Percentiles rank a stretch among this genome's conserved stretches.
Evolutionary conservation across 805 yeast genomes (phyloP).

Genomic region (Ogataea polymorpha): DNA sequence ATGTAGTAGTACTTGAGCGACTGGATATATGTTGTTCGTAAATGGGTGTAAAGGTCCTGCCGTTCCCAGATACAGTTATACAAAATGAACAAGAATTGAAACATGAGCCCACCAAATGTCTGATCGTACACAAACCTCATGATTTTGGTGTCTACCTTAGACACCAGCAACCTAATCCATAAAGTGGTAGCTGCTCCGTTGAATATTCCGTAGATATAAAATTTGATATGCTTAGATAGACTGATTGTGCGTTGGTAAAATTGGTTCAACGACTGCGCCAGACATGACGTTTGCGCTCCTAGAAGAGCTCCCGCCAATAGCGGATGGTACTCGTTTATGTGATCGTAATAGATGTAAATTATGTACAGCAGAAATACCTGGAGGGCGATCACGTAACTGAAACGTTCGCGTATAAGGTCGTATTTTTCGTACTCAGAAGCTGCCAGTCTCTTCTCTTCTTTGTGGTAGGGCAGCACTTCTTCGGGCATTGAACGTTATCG

Average conservation of each 20-base stretch:
- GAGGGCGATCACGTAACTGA: conserved; percentile 24
- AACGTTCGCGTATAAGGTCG: conserved; percentile 23
- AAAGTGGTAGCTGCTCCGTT: conserved; percentile 51
- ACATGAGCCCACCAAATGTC: conserved; percentile 49
- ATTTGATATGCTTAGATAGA: conserved; percentile 39
- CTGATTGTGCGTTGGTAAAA: conserved; percentile 23
- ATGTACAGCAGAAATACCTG: conserved; percentile 24
- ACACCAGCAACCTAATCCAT: conserved; percentile 51
- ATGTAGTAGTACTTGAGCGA: conserved; percentile 51
- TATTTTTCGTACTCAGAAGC: conserved; percentile 12
- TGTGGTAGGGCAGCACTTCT: conserved; percentile 18
- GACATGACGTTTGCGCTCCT: conserved; percentile 28
- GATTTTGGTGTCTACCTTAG: conserved; percentile 34
- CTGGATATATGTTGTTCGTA: conserved; percentile 40
- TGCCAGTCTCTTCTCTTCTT: conserved; percentile 11
- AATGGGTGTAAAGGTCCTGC: conserved; percentile 31
- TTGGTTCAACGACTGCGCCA: conserved; percentile 32
- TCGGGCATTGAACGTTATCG: conserved; percentile 8
- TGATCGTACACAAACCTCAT: conserved; percentile 52
- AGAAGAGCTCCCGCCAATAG: conserved; percentile 25
- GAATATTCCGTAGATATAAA: conserved; percentile 56
- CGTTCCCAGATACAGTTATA: conserved; percentile 57
- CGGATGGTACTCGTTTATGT: conserved; percentile 24
- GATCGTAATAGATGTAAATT: conserved; percentile 26
- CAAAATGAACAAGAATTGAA: conserved; percentile 49